These are phyloP conservation scores for Beauveria pseudobassiana DNA, from an alignment of 2,329 filamentous ascomycete species.

Conservation along the genomic window DNA sequence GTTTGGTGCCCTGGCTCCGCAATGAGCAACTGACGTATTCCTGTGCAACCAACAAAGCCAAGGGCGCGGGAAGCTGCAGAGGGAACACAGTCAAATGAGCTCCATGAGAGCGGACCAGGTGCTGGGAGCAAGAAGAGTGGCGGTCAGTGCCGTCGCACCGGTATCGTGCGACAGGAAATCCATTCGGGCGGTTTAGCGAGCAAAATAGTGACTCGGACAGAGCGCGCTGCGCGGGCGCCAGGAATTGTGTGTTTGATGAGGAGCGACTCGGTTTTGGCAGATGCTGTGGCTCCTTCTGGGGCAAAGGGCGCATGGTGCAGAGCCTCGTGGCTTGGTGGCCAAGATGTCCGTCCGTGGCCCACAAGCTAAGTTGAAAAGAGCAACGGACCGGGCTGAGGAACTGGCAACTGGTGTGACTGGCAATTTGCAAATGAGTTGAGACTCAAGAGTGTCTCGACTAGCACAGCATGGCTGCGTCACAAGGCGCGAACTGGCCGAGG, in stretches of 20 bases:
- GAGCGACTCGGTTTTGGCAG: neutral
- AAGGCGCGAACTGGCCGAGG: neutral
- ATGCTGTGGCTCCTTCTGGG: neutral
- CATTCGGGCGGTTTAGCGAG: constrained; percentile 3
- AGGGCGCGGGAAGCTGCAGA: neutral
- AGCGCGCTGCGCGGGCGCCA: neutral
- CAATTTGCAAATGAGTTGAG: neutral
- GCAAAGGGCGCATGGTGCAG: neutral
- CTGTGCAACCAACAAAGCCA: constrained; percentile 6
- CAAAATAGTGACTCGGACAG: neutral
- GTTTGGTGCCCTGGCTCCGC: neutral
- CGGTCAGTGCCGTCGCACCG: constrained; percentile 11
- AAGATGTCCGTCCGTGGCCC: neutral
- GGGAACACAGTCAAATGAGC: neutral
- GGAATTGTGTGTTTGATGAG: neutral
- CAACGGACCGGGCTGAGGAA: neutral
- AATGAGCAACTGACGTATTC: neutral
- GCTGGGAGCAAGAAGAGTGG: constrained; percentile 2
- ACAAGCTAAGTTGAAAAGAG: neutral
- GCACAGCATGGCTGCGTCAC: neutral
- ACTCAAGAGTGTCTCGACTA: neutral
- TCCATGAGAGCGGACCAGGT: neutral
- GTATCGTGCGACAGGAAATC: neutral
- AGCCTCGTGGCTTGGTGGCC: neutral
- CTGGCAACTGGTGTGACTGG: no score